Base-by-base conservation (phyloP, 140 eudicot species). In the Oenanthe javanica region DNA sequence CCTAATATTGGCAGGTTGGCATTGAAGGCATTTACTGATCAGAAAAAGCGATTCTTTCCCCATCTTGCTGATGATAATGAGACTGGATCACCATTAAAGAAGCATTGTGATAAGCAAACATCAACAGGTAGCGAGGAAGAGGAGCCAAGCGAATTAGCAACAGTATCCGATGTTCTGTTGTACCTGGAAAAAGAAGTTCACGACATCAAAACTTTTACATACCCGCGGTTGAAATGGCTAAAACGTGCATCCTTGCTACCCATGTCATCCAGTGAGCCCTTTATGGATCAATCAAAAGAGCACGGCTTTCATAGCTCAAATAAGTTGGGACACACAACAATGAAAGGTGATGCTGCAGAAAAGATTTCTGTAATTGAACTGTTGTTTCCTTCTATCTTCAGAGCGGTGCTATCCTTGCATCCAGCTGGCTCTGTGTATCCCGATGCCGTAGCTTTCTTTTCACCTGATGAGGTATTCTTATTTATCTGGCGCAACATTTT, bases 11-110 rank as follows among this genome's bases (percentile, higher is more conserved):
- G 63, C 89, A 94, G 98, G 84, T 85, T 95, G 86, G 99, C 99
- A 67, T 87, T 95, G 81, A 92, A 95, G 85, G 96, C 99, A 75
- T 95, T 95, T 84, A 95, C 91, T n/a, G 97, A 93, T 84, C 99
- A 95, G 81, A 95, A 89, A 77, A 82, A 85, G 79, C 88, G 95
- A n/a, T 92, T 92, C 78, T 95, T 92, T 82, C 97, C 96, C 76
- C 97, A 95, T 80, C 91, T 95, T 57, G 89, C 88, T 73, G 89
- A 88, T 48, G 87, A 77, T 57, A 79, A 90, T 43, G 85, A 61
- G 42, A 63, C 75, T 9, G 92, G 85, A 80, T 61, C 91, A 79
- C 76, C 83, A 51, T 57, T 88, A 27, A 95, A 93, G 87, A 95
- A 87, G 81, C 96, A 49, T 10, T 84, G 92, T 82, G 96, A 85